Evolutionary conservation across 2,329 filamentous ascomycete genomes (phyloP), one percentile per base, ranked within the genome.

Genomic region (Cytospora leucostoma): DNA sequence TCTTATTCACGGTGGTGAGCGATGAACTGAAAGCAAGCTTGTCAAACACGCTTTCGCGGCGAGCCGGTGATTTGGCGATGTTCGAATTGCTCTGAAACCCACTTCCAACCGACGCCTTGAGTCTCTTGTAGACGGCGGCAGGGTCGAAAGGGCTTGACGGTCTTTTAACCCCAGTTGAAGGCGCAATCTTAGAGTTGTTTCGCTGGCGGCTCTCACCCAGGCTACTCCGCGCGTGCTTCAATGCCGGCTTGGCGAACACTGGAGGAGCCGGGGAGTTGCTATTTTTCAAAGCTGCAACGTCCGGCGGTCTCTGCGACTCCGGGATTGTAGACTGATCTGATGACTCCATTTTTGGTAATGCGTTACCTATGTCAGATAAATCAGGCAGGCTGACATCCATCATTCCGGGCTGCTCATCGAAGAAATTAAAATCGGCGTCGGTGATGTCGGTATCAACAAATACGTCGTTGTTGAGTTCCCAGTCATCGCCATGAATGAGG

Each of bases 391-490:
- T 75, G 49, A 81, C 63, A 50, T 77, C 77, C 32, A 75, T 73
- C 12, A 74, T 75, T 2, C 73, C 78, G 3, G 82, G 79, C 33
- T 82, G 76, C 65, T 89, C 87, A 69, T 94, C 90, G 68, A 94
- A 94, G 74, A 93, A 94, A 72, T 85, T 91, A 72, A 94, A 94
- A 71, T 95, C 91, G 7, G 87, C 90, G 68, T 95, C 91, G 1
- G 89, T 93, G n/a, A 94, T 82, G 67, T 87, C 85, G 66, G 86
- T 83, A n/a, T 87, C 84, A n/a, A 83, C 87, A 74, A 91, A 92
- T 68, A 89, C 84, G 67, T 91, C 88, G 10, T 83, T 84, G 13
- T 87, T 87, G 68, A 90, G 80, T 61, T 91, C 88, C 21, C 83
- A 88, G 68, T 88, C 81, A 35, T 85, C 84, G 10, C 81, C 78